Evolutionary conservation across 441 rosid species (phyloP), one percentile per base, ranked within the genome.

Genomic region (Croton setiger): DNA sequence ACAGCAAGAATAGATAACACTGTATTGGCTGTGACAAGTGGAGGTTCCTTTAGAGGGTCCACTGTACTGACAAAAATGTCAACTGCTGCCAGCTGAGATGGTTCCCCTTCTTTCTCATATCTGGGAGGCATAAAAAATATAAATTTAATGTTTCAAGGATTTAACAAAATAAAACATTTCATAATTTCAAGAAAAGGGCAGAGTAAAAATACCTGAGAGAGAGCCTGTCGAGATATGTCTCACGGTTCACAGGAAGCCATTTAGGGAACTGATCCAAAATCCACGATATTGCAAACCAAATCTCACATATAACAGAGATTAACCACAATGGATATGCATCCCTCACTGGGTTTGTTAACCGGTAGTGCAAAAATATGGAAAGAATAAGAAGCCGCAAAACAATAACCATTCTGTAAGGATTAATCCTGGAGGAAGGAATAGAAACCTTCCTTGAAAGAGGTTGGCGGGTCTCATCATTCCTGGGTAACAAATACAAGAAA

Each of bases 231-330:
- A 81, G 82, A 72, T 81, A 79, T 17, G 85, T 81, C 72, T 81
- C 77, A 4, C 85, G 82, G 68, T 76, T 75, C 66, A 81, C 82
- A 49, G 85, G 85, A 17, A 81, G 64, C 85, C 85, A 81, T 72
- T 81, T 81, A 14, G 85, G 85, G 55, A 81, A 72, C 68, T 81
- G 82, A 72, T 81, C 85, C 63, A 81, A 60, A 57, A 81, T 72
- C 85, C 82, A 81, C 14, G 85, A 76, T 53, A 79, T 72, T 41
- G 79, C 81, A 64, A 81, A 81, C 85, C 85, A 81, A 23, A 76
- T 74, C 76, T 79, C 85, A 63, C 85, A 79, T 8, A 81, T 79
- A 51, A 81, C 81, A 59, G 82, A 81, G 56, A 75, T 74, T 47
- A 81, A 67, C 82, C 82, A 79, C 66, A 81, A 60, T 36, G 79